These are phyloP conservation scores for Acrocalymma vagum DNA, from an alignment of 2,329 filamentous ascomycete genomes.

Conservation along the genomic window DNA sequence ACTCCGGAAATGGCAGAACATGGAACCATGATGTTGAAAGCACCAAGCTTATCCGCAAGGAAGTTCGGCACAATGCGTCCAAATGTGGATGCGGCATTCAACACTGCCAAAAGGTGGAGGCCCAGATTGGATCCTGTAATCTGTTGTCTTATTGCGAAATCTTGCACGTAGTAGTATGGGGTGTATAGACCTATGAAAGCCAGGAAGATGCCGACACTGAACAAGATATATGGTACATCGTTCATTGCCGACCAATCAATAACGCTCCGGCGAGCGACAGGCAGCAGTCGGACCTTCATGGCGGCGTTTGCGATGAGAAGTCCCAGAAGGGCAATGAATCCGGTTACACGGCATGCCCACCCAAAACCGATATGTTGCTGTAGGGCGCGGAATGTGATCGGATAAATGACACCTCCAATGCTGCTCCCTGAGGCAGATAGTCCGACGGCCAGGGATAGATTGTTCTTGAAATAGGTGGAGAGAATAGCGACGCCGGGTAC, in stretches of 20 bases:
- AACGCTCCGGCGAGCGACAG: constrained; percentile 42
- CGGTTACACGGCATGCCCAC: constrained; percentile 66
- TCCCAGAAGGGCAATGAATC: constrained; percentile 67
- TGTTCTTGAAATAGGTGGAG: constrained; percentile 66
- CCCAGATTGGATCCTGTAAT: constrained; percentile 57
- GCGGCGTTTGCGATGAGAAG: constrained; percentile 61
- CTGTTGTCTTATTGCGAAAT: constrained; percentile 54
- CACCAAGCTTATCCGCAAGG: constrained; percentile 60
- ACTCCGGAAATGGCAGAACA: too few relatives aligned
- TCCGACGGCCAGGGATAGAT: too few relatives aligned
- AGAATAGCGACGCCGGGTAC: constrained; percentile 22
- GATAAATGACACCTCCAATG: constrained; percentile 64
- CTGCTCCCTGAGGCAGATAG: constrained; percentile 58
- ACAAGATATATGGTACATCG: constrained; percentile 43
- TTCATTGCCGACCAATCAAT: constrained; percentile 32
- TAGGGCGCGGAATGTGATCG: constrained; percentile 66
- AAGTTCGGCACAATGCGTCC: constrained; percentile 64
- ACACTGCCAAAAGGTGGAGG: constrained; percentile 61
- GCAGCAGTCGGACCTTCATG: constrained; percentile 59
- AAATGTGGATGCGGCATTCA: constrained; percentile 57
- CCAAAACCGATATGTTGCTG: constrained; percentile 61
- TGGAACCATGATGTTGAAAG: constrained; percentile 63
- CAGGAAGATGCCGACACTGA: constrained; percentile 57
- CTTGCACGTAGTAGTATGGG: constrained; percentile 56
- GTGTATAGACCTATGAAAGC: constrained; percentile 69